These are phyloP conservation scores for Kodamaea arcana DNA, from an alignment of 1,139 yeast genomes.

Conservation along the genomic window DNA sequence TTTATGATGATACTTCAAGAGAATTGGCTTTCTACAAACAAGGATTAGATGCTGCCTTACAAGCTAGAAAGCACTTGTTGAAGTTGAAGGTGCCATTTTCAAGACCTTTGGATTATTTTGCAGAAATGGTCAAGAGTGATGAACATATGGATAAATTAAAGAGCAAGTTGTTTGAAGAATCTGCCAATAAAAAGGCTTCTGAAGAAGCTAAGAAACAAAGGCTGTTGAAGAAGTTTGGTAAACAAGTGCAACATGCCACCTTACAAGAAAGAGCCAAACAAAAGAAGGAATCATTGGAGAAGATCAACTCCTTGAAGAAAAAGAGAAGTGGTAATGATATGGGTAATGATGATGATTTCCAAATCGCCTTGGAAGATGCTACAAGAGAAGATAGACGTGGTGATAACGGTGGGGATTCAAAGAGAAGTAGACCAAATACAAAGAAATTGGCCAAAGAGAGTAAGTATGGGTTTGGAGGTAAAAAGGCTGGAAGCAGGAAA, in stretches of 20 bases:
- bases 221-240: slow-evolving; percentile 93
- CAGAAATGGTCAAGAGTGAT: slow-evolving; percentile 97
- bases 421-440: slow-evolving; percentile 53
- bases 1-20: slow-evolving; percentile 89
- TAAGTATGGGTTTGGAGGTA: slow-evolving; percentile 66
- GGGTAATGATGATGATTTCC: slow-evolving; percentile 54
- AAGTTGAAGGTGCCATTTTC: slow-evolving; percentile 79
- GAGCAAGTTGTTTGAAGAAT: slow-evolving; percentile 76
- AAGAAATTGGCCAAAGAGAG: slow-evolving; percentile 66
- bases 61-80: slow-evolving; percentile 62
- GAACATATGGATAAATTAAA: slow-evolving; percentile 97
- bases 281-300: slow-evolving; percentile 85
- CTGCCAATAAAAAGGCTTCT: slow-evolving; percentile 85
- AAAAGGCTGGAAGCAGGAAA: slow-evolving; percentile 66
- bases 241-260: slow-evolving; percentile 92
- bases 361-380: slow-evolving; percentile 87
- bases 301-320: slow-evolving; percentile 82
- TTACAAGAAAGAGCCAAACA: slow-evolving; percentile 93
- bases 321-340: slow-evolving; percentile 80
- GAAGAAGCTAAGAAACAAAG: slow-evolving; percentile 95
- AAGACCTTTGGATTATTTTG: slow-evolving; percentile 93
- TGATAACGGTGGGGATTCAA: slow-evolving; percentile 29
- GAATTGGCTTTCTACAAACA: slow-evolving; percentile 69
- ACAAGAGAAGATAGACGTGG: slow-evolving; percentile 41
- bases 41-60: slow-evolving; percentile 78